Conservation (phyloP, 305 asterid genomes). For the Fraxinus baroniana region DNA sequence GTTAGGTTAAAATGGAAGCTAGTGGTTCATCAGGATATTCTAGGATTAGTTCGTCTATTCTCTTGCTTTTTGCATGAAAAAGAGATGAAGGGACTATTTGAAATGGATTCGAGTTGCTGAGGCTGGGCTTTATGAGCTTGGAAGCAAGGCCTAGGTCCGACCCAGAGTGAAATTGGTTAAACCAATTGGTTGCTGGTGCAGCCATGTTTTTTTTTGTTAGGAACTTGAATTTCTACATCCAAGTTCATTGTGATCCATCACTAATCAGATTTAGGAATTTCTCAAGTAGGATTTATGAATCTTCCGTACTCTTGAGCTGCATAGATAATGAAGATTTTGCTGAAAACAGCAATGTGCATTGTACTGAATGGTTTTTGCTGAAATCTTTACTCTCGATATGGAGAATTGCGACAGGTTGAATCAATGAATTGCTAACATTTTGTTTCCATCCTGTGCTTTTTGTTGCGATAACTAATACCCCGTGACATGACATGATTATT, state of each 20-base stretch:
- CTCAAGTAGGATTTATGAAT: slow-evolving; percentile 7
- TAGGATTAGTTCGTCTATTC: neutral
- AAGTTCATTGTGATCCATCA: neutral
- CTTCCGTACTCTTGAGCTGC: slow-evolving; percentile 11
- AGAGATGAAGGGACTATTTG: neutral
- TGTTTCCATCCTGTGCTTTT: neutral
- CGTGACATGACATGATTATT: neutral
- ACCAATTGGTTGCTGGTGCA: neutral
- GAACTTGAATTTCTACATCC: neutral
- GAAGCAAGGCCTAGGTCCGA: neutral
- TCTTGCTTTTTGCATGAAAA: neutral
- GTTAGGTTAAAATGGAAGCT: slow-evolving; percentile 28
- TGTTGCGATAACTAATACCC: neutral
- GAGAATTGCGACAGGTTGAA: neutral
- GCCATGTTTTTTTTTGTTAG: neutral
- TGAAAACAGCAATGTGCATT: neutral
- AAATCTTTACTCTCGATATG: neutral
- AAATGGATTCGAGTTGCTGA: neutral
- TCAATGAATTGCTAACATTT: neutral
- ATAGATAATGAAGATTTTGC: neutral
- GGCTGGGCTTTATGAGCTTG: neutral
- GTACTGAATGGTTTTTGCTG: slow-evolving; percentile 1
- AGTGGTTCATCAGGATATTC: slow-evolving; percentile 22
- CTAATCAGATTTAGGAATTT: neutral
- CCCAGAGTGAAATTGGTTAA: neutral